Evolutionary conservation across 768 basidiomycete species (phyloP).

Genomic region (Amanita brunnescens): DNA sequence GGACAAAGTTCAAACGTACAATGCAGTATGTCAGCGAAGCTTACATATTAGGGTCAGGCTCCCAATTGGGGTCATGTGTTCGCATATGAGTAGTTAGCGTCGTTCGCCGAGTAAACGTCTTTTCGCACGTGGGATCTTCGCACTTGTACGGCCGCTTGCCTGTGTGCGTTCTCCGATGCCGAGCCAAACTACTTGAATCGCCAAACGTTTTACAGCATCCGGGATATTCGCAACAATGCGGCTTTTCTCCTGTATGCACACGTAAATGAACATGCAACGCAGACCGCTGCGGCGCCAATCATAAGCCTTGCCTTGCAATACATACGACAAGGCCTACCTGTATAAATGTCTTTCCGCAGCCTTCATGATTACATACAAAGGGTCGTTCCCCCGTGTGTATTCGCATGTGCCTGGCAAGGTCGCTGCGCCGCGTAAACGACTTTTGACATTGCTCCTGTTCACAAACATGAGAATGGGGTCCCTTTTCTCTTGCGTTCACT

Average conservation of each 20-base stretch:
- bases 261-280: conserved; percentile 84
- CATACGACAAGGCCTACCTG: conserved; percentile 45
- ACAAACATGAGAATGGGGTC: conserved; percentile 50
- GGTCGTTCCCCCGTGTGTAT: conserved; percentile 91
- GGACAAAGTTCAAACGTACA: conserved; percentile 5
- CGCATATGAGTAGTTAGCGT: conserved; percentile 84
- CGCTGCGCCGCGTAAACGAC: conserved; percentile 75
- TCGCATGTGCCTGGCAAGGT: conserved; percentile 76
- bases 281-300: conserved; percentile 50
- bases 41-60: conserved; percentile 76
- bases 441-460: conserved; percentile 70
- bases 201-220: conserved; percentile 84
- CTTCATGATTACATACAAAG: conserved; percentile 60
- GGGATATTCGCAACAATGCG: conserved; percentile 85
- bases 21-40: conserved; percentile 19
- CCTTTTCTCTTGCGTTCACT: conserved; percentile 35
- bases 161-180: conserved; percentile 85
- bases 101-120: conserved; percentile 81
- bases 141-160: conserved; percentile 85
- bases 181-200: conserved; percentile 85
- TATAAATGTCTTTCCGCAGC: conserved; percentile 87
- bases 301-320: conserved; percentile 9
- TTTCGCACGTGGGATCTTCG: conserved; percentile 73
- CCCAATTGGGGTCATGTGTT: conserved; percentile 79
- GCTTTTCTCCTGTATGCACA: conserved; percentile 90